Base-by-base conservation (phyloP, 2,329 filamentous ascomycete species). In the Botrytis paeoniae region DNA sequence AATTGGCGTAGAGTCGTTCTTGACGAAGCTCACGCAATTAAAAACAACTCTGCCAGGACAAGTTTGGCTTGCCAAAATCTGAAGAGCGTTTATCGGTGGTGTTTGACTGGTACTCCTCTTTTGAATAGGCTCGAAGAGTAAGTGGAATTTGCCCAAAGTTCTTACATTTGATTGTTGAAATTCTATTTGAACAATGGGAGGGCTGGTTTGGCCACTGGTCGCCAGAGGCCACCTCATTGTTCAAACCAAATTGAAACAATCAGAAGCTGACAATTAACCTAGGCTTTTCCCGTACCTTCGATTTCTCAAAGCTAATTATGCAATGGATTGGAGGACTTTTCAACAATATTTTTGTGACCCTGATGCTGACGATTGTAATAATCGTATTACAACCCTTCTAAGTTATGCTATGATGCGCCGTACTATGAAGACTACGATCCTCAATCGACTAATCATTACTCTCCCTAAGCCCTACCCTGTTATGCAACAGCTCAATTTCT, bases 1-100 rank as follows among this genome's bases (percentile, higher is more conserved):
- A 78, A 81, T 0, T 89, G 84, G 81, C 84, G 86, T 59, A 81
- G 89, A 1, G 74, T 90, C 5, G 83, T 90, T 1, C 80, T 90
- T 0, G 88, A 90, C 63, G 88, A 90, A 76, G 87, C 85, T 0
- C 88, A 89, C 68, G 76, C 76, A 0, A 88, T 90, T 74, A 89
- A 89, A 74, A 89, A 88, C 43, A 80, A 83, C 9, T 72, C 72
- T 0, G 78, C 80, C 0, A 71, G 75, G 14, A 86, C 84, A 0
- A 84, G 83, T 0, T 78, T 85, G 51, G 85, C 85, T 5, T 86
- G 84, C 74, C 82, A 82, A 81, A 73, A 78, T 39, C 73, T 81
- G 3, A 75, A 76, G 57, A 76, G 75, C 16, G 74, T 78, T 22
- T 81, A 78, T 66, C 72, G 80, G 35, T 81, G 79, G 80, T 80